Evolutionary conservation across 176 grass and related monocot species (phyloP), one percentile per base, ranked within the genome.

Genomic region (Oryza glumipatula): DNA sequence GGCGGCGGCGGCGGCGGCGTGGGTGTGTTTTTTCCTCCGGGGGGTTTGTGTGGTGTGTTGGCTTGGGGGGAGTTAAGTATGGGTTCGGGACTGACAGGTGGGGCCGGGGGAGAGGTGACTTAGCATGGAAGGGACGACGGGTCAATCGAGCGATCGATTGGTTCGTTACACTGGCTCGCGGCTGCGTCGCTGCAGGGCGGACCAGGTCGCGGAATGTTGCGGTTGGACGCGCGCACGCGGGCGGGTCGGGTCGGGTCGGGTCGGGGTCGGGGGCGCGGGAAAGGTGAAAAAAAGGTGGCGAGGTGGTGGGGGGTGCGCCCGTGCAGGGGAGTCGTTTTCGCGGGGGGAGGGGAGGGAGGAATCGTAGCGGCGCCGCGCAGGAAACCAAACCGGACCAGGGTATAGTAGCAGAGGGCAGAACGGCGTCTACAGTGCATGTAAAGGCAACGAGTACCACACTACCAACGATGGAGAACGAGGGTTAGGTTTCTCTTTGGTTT

Each of bases 41-140:
- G 39, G 48, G 30, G 22, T 24, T 65, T 76, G 36, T 49, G 43
- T 78, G 30, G 26, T 28, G 26, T 1, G 26, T 28, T 28, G 26
- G 60, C 60, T 58, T 22, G n/a, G 58, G 76, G 41, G 9, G 30
- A 30, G 30, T 69, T 38, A 67, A 82, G 76, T 67, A 84, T 52
- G 48, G 28, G 58, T 22, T 63, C 0, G 58, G 21, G 0, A 63
- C 58, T 63, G 58, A 23, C 58, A 61, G 41, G 24, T 22, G 43
- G 24, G 36, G 73, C 41, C 19, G 19, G 2, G 46, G 35, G 45
- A 22, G 72, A 67, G 68, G 87, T 84, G 81, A 73, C 87, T 88
- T 84, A 78, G 81, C 81, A 60, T 30, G 61, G 80, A 88, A 88
- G 86, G 33, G 86, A 84, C 32, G n/a, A 41, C 39, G 39, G 8